Base-by-base conservation (phyloP, 768 basidiomycete species). In the Mycena venus region DNA sequence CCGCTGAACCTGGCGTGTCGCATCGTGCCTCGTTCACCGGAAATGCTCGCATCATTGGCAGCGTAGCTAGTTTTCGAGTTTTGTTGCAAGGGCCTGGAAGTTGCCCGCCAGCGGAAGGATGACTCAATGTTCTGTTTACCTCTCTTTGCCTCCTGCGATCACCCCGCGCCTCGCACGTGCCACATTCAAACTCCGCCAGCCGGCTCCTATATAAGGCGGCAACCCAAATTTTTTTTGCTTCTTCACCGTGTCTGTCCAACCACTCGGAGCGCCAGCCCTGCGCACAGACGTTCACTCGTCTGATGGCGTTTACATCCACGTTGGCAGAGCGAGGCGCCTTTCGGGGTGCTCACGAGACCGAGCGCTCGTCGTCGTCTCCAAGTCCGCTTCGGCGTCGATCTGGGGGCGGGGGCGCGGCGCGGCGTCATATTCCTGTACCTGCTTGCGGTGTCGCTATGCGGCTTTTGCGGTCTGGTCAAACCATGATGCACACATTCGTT, bases 381-480 rank as follows among this genome's bases (percentile, higher is more conserved):
- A 61, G 72, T 73, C 72, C 72, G 72, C 21, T 73, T 68, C 66
- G 66, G 72, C 61, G 72, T 73, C 42, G 72, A 68, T 34, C 23
- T 53, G 62, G 59, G 17, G 71, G 36, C 34, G 56, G 12, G 64
- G 58, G 32, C 55, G 25, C 44, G 73, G 80, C 78, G 89, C 86
- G 88, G 91, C 91, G 91, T 93, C 90, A 94, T 94, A 94, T 94
- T 93, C 91, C 92, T 92, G 86, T 87, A 92, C 91, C 90, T 91
- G 86, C 92, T 51, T 90, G 92, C 92, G 93, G 84, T 86, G 92
- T 88, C 86, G 92, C 91, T 93, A 93, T 89, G 93, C 93, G 89
- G 90, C 92, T 75, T 89, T 94, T 92, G 93, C 91, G 91, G 93
- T 91, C 83, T 88, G 90, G 92, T 91, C 78, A 93, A 93, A 93